Percentiles rank a stretch among this genome's conserved stretches.
These are phyloP conservation scores for Abrus precatorius DNA, from an alignment of 306 rosid genomes.

Conservation along the genomic window DNA sequence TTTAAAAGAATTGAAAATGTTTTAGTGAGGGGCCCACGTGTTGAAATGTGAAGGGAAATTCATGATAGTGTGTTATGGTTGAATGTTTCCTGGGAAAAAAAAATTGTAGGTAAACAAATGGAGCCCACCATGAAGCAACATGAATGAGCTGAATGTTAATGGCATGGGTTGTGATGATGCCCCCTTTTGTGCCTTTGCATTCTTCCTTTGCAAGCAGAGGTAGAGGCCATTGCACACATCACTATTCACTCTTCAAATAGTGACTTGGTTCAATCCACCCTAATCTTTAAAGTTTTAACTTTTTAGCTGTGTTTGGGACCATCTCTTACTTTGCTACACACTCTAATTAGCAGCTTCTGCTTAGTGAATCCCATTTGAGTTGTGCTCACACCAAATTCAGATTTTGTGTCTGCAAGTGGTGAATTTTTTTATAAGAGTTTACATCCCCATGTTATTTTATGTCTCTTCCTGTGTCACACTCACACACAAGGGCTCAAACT, in stretches of 20 bases:
- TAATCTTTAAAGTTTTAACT: constrained; percentile 49
- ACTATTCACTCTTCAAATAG: constrained; percentile 41
- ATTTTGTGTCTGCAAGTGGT: constrained; percentile 48
- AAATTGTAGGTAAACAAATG: constrained; percentile 39
- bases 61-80: constrained; percentile 65
- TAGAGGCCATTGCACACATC: constrained; percentile 27
- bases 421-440: constrained; percentile 16
- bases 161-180: constrained; percentile 81
- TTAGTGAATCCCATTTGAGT: constrained; percentile 37
- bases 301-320: constrained; percentile 69
- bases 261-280: constrained; percentile 49
- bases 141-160: constrained; percentile 67
- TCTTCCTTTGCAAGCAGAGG: constrained; percentile 48
- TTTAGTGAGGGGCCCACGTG: constrained; percentile 55
- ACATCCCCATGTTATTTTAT: constrained; percentile 18
- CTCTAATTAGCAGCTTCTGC: constrained; percentile 50
- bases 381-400: constrained; percentile 38
- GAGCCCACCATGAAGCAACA: constrained; percentile 71
- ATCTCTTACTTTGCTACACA: constrained; percentile 42
- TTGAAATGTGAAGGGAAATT: constrained; percentile 57
- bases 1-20: constrained; percentile 35
- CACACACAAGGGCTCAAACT: constrained; percentile 33
- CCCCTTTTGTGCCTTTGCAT: constrained; percentile 49
- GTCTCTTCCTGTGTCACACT: background rate
- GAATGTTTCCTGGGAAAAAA: constrained; percentile 48